Evolutionary conservation across 805 yeast genomes (phyloP), one percentile per base, ranked within the genome.

Genomic region (Saccharomycopsis vini): DNA sequence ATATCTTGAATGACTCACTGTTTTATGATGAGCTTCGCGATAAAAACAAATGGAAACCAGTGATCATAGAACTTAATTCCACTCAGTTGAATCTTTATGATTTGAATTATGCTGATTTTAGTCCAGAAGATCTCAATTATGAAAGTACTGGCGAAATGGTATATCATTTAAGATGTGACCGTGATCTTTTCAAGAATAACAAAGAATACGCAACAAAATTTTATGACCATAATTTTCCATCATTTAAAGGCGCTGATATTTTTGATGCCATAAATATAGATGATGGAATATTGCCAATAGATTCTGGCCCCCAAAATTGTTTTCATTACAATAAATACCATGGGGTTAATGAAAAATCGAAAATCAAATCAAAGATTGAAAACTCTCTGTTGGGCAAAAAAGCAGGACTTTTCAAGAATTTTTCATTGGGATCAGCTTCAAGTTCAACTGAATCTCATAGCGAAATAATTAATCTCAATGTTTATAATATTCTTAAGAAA

Each of bases 191-290:
- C 38, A 24, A 43, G 16, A 35, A 26, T 7, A 23, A 43, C n/a
- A 23, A 7, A 19, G 22, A 43, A 6, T 37, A 40, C 16, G 16
- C 20, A 5, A 4, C 13, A 12, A 12, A 23, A 9, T 40, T 40
- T 29, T 46, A 46, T 35, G 46, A 46, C 30, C 32, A 42, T 18
- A 18, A 30, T 20, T 45, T 22, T 19, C 13, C 16, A n/a, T 29
- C 40, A n/a, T 49, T 46, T 34, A 28, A 43, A 31, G 24, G 16
- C 16, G 43, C 39, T 24, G 45, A 43, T 19, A 20, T 49, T 12
- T 49, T 49, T 39, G 30, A 43, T 18, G 49, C 51, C 2, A 40
- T 47, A 15, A 39, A 47, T 41, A 23, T 46, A n/a, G 40, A 49
- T 22, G 18, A 42, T 10, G 52, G 52, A 9, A 36, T 49, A 9